phyloP scores from a whole-genome alignment of 2,329 filamentous ascomycete species.

The Immersiporthe knoxdaviesiana region DNA sequence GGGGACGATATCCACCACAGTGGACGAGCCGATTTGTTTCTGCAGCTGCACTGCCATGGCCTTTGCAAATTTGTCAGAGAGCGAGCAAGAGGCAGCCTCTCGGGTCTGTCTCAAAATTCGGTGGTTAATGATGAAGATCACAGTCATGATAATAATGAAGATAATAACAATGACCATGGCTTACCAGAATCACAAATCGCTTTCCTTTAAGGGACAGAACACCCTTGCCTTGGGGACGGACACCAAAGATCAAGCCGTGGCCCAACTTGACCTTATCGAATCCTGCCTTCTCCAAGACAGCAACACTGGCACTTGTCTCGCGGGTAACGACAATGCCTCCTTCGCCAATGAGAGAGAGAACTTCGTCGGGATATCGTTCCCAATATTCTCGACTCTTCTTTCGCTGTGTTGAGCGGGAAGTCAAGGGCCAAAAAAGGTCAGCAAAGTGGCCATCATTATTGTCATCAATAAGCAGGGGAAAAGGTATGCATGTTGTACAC shows the following conservation, averaged over 20 bases:
- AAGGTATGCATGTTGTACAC: no score
- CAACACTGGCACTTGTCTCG: background rate
- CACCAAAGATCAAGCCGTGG: background rate
- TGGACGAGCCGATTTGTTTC: background rate
- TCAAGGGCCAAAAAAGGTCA: no score
- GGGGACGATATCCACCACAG: background rate
- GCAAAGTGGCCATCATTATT: no score
- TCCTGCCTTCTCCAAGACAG: background rate
- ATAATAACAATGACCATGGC: no score
- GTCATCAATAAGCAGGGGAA: no score
- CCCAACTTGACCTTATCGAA: background rate
- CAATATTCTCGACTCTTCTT: background rate
- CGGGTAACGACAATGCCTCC: background rate
- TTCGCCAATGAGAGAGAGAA: background rate
- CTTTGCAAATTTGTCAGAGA: background rate
- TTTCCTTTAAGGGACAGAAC: background rate
- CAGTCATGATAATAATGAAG: no score
- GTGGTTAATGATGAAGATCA: background rate
- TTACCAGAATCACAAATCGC: background rate
- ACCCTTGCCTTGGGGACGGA: background rate
- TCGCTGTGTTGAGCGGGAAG: no score
- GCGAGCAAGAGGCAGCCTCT: background rate
- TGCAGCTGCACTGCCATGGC: background rate
- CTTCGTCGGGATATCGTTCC: background rate
- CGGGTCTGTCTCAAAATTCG: background rate